These are phyloP conservation scores for Hypericum androsaemum DNA, from an alignment of 345 rosid genomes.

Conservation along the genomic window DNA sequence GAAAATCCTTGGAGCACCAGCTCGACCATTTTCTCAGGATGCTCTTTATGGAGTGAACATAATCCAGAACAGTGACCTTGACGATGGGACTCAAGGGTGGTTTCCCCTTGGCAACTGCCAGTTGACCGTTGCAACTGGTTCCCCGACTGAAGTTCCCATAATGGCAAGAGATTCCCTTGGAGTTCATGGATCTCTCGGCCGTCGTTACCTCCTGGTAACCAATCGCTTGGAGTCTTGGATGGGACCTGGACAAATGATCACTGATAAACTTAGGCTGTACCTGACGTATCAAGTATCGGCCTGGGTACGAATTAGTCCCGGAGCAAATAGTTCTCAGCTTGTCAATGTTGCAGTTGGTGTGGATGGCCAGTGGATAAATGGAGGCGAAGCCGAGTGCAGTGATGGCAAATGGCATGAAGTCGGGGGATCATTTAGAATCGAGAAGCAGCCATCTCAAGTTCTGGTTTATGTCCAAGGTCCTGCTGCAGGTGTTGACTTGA, in stretches of 20 bases:
- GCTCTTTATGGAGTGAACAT: not conserved
- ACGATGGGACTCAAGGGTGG: conserved; percentile 5
- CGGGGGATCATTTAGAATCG: conserved; percentile 2
- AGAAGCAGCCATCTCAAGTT: conserved; percentile 7
- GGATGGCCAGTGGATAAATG: conserved; percentile 9
- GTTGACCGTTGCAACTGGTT: conserved; percentile 7
- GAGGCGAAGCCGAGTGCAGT: conserved; percentile 2
- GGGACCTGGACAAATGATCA: conserved; percentile 8
- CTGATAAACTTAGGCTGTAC: conserved; percentile 3
- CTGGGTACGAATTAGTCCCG: conserved; percentile 8
- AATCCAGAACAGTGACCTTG: conserved; percentile 7
- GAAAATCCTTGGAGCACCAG: not conserved
- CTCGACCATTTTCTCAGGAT: conserved; percentile 3
- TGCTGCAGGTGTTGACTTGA: conserved; percentile 5
- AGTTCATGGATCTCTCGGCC: not conserved
- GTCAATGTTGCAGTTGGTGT: conserved; percentile 8
- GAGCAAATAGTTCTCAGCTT: conserved; percentile 8
- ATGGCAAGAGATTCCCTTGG: conserved; percentile 8
- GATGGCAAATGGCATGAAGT: conserved; percentile 10
- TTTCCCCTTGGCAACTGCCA: conserved; percentile 5
- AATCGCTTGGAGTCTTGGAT: conserved; percentile 7
- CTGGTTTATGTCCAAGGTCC: conserved; percentile 11
- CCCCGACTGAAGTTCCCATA: not conserved
- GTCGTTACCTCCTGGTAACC: conserved; percentile 6
- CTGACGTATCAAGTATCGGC: conserved; percentile 7